phyloP scores from a whole-genome alignment of 2,329 filamentous ascomycete genomes.

The Dactylellina haptotyla region DNA sequence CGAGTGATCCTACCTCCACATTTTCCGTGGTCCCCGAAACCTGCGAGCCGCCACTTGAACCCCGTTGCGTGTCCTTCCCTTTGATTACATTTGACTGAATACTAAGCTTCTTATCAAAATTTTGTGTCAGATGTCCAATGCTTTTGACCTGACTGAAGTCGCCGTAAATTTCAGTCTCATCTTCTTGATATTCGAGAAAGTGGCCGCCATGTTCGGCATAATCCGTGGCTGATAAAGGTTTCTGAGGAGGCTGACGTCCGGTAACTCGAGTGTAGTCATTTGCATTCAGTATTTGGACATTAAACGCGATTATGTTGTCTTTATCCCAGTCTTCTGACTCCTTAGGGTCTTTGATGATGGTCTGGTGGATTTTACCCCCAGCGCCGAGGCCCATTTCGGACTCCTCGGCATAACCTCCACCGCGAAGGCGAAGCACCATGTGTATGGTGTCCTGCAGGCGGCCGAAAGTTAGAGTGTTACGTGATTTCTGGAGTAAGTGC shows the following conservation, averaged over 20 bases:
- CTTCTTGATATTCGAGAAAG: not conserved
- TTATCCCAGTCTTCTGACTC: conserved; percentile 5
- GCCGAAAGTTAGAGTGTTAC: not conserved
- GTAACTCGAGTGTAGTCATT: conserved; percentile 7
- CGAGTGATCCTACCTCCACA: no score
- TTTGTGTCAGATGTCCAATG: not conserved
- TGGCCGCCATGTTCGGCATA: not conserved
- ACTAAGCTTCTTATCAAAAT: not conserved
- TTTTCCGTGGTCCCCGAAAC: no score
- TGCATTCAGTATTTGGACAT: conserved; percentile 12
- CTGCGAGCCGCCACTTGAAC: no score
- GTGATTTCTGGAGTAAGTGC: not conserved
- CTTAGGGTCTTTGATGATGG: not conserved
- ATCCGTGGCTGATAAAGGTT: not conserved
- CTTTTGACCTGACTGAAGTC: conserved; percentile 13
- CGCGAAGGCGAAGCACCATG: not conserved
- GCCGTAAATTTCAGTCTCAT: not conserved
- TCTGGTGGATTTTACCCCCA: not conserved
- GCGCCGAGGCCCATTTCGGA: conserved; percentile 6
- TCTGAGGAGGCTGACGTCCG: not conserved
- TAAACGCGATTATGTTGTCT: conserved; percentile 17
- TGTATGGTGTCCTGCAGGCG: not conserved
- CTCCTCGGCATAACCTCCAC: not conserved
- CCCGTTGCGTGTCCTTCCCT: no score
- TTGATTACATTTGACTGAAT: not conserved